Evolutionary conservation across 2,329 filamentous ascomycete species (phyloP).

Genomic region (Penicillium sp.): DNA sequence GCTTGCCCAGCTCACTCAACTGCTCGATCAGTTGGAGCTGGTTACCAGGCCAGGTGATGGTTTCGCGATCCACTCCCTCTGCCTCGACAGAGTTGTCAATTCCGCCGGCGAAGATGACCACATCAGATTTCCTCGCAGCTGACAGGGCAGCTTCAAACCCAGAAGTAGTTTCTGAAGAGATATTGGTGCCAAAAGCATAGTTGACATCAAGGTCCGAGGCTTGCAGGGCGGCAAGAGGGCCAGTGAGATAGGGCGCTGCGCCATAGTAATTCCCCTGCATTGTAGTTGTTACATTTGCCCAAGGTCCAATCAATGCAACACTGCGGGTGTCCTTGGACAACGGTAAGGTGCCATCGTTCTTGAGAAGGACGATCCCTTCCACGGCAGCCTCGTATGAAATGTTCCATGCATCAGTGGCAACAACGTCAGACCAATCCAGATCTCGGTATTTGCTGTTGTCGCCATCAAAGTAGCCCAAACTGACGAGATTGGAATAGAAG

Average conservation of each 20-base stretch:
- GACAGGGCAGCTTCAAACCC: constrained; percentile 28
- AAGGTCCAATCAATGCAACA: constrained; percentile 51
- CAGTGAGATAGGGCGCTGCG: constrained; percentile 47
- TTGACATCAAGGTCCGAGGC: constrained; percentile 40
- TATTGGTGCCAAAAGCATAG: constrained; percentile 37
- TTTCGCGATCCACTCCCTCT: constrained; percentile 35
- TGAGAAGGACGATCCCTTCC: constrained; percentile 44
- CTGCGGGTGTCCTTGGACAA: constrained; percentile 32
- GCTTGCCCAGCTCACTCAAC: constrained; percentile 32
- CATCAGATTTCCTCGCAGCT: constrained; percentile 31
- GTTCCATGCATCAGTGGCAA: constrained; percentile 45
- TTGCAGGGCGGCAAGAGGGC: constrained; percentile 46
- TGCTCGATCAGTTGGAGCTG: constrained; percentile 36
- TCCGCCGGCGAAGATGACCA: constrained; percentile 36
- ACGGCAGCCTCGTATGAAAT: constrained; percentile 49
- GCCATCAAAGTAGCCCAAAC: constrained; percentile 47
- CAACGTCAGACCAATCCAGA: constrained; percentile 50
- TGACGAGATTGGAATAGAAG: constrained; percentile 44
- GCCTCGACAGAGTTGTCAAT: constrained; percentile 38
- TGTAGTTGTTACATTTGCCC: constrained; percentile 50
- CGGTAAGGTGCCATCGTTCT: constrained; percentile 46
- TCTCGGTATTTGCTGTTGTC: constrained; percentile 41
- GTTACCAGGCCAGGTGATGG: constrained; percentile 38
- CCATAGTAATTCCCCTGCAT: constrained; percentile 55
- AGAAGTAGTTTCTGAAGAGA: constrained; percentile 23